Percentiles rank a stretch among this genome's conserved stretches.
These are phyloP conservation scores for Flaveria floridana DNA, from an alignment of 140 eudicot genomes.

Conservation along the genomic window DNA sequence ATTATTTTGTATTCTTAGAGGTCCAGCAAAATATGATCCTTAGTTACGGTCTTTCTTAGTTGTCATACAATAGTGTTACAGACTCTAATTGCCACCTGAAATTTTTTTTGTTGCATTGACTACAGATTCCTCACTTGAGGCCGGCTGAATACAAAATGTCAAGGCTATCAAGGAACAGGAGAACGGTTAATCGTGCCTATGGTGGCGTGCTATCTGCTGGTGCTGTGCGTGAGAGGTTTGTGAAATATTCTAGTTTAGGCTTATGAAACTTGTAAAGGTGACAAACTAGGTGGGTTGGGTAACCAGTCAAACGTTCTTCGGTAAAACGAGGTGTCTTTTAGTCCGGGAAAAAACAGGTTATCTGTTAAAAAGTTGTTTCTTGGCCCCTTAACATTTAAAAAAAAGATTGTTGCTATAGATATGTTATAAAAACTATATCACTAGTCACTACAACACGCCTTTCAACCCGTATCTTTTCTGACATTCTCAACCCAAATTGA, in stretches of 20 bases:
- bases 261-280: neutral
- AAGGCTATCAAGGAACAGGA: slow-evolving; percentile 15
- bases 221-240: slow-evolving; percentile 20
- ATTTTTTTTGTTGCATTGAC: neutral
- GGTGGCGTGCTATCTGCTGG: slow-evolving; percentile 15
- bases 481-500: neutral
- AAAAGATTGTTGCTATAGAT: neutral
- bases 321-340: neutral
- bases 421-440: neutral
- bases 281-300: neutral
- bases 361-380: too few relatives aligned
- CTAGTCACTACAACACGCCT: neutral
- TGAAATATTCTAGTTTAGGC: neutral
- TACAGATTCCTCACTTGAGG: slow-evolving; percentile 13
- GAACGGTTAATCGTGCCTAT: slow-evolving; percentile 17
- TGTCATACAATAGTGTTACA: neutral
- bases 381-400: too few relatives aligned
- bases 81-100: neutral
- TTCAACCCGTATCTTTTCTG: neutral
- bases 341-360: neutral
- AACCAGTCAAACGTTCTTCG: neutral
- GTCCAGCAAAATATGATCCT: neutral
- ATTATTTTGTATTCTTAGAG: neutral
- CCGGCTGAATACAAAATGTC: slow-evolving; percentile 11
- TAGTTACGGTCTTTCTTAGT: neutral